A percentile compares a stretch with the other conserved stretches of the same genome.
Evolutionary conservation across 1,139 yeast genomes (phyloP).

Genomic region (Pichia sp.): DNA sequence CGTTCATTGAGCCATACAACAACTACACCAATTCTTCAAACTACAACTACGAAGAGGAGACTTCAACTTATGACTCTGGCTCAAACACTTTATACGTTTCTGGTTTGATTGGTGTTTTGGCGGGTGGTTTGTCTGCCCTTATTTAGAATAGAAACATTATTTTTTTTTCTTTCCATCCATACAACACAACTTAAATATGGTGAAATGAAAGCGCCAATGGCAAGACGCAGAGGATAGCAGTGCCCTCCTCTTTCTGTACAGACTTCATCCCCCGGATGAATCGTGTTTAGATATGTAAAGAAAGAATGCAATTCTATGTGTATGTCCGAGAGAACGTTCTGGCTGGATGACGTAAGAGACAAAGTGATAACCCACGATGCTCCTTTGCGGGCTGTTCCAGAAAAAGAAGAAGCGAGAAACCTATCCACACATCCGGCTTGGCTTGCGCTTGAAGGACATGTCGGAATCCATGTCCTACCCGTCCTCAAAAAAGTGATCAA

Average conservation of each 20-base stretch:
- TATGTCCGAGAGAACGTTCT: background rate
- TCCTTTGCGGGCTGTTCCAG: background rate
- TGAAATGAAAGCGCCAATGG: background rate
- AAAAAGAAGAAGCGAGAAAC: background rate
- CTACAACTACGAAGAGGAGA: constrained; percentile 1
- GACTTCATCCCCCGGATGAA: background rate
- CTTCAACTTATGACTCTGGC: constrained; percentile 12
- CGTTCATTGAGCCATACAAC: background rate
- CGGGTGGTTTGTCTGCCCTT: constrained; percentile 22
- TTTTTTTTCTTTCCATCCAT: background rate
- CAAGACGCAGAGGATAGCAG: background rate
- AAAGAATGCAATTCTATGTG: background rate
- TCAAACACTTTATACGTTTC: constrained; percentile 12
- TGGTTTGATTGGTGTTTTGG: constrained; percentile 10
- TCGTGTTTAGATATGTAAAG: background rate
- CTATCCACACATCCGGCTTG: background rate
- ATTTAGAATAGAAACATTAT: background rate
- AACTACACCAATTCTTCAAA: constrained; percentile 6
- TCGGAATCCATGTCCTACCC: too few relatives aligned
- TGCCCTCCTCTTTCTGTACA: background rate
- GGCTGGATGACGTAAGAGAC: background rate
- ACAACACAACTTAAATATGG: background rate
- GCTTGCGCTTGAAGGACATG: too few relatives aligned
- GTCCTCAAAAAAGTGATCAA: too few relatives aligned
- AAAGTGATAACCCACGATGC: too few relatives aligned